Conservation (phyloP, 176 grass and related monocot species). For the Panicum miliaceum region DNA sequence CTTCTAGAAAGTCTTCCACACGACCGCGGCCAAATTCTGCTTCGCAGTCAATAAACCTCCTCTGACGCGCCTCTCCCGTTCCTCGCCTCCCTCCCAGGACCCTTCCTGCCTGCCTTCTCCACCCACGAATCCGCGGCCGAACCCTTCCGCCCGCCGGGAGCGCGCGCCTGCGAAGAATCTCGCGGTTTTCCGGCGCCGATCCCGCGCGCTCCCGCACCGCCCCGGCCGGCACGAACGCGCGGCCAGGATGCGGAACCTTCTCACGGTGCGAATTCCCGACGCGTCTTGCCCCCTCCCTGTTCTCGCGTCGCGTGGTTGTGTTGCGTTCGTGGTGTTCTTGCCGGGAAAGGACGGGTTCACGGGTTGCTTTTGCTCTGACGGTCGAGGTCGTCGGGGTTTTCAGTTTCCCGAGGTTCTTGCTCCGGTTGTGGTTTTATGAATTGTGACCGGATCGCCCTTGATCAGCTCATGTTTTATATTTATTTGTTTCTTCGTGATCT, state of each 20-base stretch:
- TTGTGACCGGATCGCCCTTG: background rate
- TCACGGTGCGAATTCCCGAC: conserved; percentile 38
- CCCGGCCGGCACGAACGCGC: too few relatives aligned
- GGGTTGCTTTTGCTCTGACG: background rate
- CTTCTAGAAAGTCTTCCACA: conserved; percentile 20
- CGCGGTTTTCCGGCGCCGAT: background rate
- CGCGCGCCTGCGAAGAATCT: background rate
- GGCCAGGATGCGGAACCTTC: conserved; percentile 57
- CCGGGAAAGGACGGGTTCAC: too few relatives aligned
- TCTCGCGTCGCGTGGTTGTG: background rate
- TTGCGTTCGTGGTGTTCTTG: background rate
- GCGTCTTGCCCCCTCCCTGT: background rate
- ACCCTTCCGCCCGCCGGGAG: conserved; percentile 8
- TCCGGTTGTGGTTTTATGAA: conserved; percentile 1
- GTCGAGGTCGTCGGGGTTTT: background rate
- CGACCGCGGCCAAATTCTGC: background rate
- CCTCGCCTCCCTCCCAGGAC: background rate
- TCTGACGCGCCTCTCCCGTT: background rate
- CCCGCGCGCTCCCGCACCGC: background rate
- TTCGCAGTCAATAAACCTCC: conserved; percentile 28
- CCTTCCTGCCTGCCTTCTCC: background rate
- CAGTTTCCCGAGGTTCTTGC: background rate
- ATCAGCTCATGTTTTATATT: background rate
- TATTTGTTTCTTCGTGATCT: background rate
- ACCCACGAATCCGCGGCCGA: conserved; percentile 10